Evolutionary conservation across 257 asterid genomes (phyloP).

Genomic region (Ilex asprella): DNA sequence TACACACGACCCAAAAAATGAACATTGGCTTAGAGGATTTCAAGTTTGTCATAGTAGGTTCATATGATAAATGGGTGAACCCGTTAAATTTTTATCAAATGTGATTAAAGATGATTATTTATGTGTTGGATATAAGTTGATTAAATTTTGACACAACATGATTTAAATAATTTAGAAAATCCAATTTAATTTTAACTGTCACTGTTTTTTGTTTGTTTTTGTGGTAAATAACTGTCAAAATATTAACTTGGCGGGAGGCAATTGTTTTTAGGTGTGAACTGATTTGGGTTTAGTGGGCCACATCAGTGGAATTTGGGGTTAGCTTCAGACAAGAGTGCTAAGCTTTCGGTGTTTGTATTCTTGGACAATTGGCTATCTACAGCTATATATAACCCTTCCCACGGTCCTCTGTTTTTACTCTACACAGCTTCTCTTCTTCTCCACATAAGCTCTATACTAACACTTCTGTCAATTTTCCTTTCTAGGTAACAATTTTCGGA

Average conservation of each 20-base stretch:
- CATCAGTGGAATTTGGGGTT: slow-evolving; percentile 35
- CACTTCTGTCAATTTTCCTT: neutral
- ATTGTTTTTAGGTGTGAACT: slow-evolving; percentile 29
- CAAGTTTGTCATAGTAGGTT: too few species aligned
- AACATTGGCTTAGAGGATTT: too few species aligned
- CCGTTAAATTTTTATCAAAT: too few species aligned
- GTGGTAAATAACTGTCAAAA: slow-evolving; percentile 16
- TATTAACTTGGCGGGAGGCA: slow-evolving; percentile 14
- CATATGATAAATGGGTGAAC: too few species aligned
- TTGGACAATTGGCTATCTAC: slow-evolving; percentile 10
- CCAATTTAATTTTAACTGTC: too few species aligned
- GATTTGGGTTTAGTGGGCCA: slow-evolving; percentile 23
- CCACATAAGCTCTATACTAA: neutral
- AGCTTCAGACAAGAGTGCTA: slow-evolving; percentile 31
- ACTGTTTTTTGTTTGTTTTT: neutral
- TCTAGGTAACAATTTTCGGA: neutral
- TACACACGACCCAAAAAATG: too few species aligned
- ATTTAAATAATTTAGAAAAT: too few species aligned
- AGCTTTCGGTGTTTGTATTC: slow-evolving; percentile 29
- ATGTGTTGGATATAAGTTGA: too few species aligned
- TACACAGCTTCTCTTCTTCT: slow-evolving; percentile 20
- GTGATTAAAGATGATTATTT: too few species aligned
- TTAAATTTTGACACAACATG: too few species aligned
- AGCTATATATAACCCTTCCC: slow-evolving; percentile 27
- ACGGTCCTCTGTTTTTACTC: slow-evolving; percentile 18